A percentile compares a stretch with the other conserved stretches of the same genome.
These are phyloP conservation scores for Flaveria linearis DNA, from an alignment of 129 eudicot genomes.

Conservation along the genomic window DNA sequence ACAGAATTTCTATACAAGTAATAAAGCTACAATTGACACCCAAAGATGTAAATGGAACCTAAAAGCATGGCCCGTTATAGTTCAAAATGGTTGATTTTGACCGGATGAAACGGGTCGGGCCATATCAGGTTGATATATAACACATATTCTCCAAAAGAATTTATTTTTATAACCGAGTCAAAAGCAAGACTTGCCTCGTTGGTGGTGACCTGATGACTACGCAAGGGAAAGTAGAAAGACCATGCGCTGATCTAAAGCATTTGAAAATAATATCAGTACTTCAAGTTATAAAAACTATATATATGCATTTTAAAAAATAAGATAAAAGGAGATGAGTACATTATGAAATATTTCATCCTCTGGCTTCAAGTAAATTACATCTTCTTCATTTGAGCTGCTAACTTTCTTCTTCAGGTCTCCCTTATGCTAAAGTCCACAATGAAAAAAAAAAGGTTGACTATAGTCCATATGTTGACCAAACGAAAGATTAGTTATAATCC, in stretches of 20 bases:
- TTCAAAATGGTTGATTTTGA: conserved; percentile 6
- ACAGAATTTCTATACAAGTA: background rate
- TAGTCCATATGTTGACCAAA: background rate
- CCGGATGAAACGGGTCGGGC: background rate
- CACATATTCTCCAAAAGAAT: background rate
- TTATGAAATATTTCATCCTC: conserved; percentile 82
- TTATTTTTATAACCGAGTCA: background rate
- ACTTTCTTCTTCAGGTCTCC: conserved; percentile 43
- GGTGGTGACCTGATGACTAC: conserved; percentile 54
- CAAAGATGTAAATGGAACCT: background rate
- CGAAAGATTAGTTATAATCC: background rate
- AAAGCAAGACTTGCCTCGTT: conserved; percentile 56
- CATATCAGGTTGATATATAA: background rate
- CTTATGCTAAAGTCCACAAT: conserved; percentile 49
- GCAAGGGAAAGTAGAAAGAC: conserved; percentile 72
- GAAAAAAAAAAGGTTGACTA: background rate
- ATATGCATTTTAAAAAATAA: background rate
- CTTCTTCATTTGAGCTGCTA: conserved; percentile 51
- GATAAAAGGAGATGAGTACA: conserved; percentile 37
- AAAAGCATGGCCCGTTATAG: background rate
- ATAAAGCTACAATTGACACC: background rate
- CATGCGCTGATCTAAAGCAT: conserved; percentile 72
- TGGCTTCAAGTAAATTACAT: conserved; percentile 61
- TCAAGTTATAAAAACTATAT: background rate
- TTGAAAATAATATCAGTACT: conserved; percentile 19